Evolutionary conservation across 805 yeast species (phyloP), one percentile per base, ranked within the genome.

Genomic region (Zygosaccharomyces kombuchaensis): DNA sequence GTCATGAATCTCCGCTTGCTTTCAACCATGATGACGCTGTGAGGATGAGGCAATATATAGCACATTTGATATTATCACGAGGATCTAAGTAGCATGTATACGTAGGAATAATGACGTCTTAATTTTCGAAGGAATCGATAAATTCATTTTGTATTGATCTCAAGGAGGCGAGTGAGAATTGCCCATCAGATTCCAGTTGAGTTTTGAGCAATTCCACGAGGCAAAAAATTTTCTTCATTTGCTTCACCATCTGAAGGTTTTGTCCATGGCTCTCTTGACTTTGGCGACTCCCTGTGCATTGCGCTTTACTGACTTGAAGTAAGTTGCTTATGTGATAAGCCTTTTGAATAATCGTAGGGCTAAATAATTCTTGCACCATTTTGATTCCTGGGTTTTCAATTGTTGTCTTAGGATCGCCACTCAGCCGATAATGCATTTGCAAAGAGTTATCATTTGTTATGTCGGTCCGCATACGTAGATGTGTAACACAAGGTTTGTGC

Each of bases 1-100:
- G 90, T 0, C 67, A 77, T 29, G 76, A 72, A 4, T 62, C 63
- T 21, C 73, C 72, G 0, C 65, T 87, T 32, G 58, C 65, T 2
- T 91, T 80, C 55, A 60, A 77, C 6, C 90, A 84, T 55, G 65
- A 69, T 6, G 95, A 88, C 58, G 89, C 91, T 80, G 71, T 70
- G 5, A 60, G 63, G 2, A 70, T 91, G 46, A 72, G 99, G 51
- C 68, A 81, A 36, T 63, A 65, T 14, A 64, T 70, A 34, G 72
- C 68, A 3, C 56, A 58, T 47, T 43, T 62, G 14, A 62, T 64
- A 32, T 45, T 57, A 25, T 26, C 47, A n/a, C 47, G 42, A 44
- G 40, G 36, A 32, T 34, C 40, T 29, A 32, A 40, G 27, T 36
- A 23, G 22, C 26, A 27, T 21, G 14, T 25, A 35, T 14, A 31